These are phyloP conservation scores for Beta corolliflora DNA, from an alignment of 179 eudicot species.

Conservation along the genomic window DNA sequence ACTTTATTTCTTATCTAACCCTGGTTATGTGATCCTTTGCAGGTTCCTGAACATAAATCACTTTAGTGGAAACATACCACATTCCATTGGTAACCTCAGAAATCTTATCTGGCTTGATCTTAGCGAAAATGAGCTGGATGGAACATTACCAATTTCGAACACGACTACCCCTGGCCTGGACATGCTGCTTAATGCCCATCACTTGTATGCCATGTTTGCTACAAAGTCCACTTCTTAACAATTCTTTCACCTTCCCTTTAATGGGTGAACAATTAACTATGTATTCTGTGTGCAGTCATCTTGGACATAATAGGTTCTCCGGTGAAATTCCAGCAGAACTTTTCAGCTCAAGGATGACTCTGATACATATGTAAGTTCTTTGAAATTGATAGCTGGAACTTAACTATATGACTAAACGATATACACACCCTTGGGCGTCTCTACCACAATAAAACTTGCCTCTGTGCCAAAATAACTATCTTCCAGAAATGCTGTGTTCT, in stretches of 20 bases:
- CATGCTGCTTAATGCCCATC: constrained; percentile 48
- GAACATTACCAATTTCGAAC: constrained; percentile 62
- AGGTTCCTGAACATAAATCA: constrained; percentile 63
- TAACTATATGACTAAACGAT: not conserved
- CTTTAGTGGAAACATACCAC: constrained; percentile 68
- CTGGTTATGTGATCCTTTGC: constrained; percentile 18
- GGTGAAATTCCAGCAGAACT: constrained; percentile 48
- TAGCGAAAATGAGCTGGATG: constrained; percentile 58
- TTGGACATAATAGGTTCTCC: constrained; percentile 52
- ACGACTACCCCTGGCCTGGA: constrained; percentile 57
- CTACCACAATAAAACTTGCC: not conserved
- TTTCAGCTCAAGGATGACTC: constrained; percentile 55
- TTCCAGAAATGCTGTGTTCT: not conserved
- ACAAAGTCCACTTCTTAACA: not conserved
- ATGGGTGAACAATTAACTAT: constrained; percentile 8
- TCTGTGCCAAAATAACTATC: not conserved
- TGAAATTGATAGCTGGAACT: not conserved
- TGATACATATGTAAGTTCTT: constrained; percentile 57
- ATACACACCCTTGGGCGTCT: not conserved
- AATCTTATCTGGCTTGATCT: constrained; percentile 67
- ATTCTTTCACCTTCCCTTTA: not conserved
- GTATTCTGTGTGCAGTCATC: constrained; percentile 48
- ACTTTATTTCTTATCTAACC: constrained; percentile 3
- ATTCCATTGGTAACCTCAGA: constrained; percentile 57
- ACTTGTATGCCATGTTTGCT: constrained; percentile 53